phyloP scores from a whole-genome alignment of 2,329 filamentous ascomycete genomes.

The Emmonsiellopsis sp. region DNA sequence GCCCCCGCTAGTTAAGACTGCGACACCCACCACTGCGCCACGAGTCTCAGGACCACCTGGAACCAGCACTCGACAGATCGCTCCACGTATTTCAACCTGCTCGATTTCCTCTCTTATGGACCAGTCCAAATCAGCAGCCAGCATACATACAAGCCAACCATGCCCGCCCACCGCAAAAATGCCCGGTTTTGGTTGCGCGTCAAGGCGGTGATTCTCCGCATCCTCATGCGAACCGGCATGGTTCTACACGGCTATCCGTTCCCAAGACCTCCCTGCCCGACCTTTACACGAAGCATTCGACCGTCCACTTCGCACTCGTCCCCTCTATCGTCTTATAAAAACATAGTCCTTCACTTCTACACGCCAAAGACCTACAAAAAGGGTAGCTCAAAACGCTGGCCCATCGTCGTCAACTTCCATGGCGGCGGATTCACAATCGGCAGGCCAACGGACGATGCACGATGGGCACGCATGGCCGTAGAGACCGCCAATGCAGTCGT shows the following conservation, averaged over 20 bases:
- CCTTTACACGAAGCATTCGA: slow-evolving; percentile 49
- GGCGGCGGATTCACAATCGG: slow-evolving; percentile 56
- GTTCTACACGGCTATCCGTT: slow-evolving; percentile 54
- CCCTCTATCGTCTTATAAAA: slow-evolving; percentile 23
- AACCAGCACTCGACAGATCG: too few species aligned
- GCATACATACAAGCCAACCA: not conserved
- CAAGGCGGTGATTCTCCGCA: slow-evolving; percentile 58
- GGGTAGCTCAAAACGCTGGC: slow-evolving; percentile 36
- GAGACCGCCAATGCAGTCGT: slow-evolving; percentile 49
- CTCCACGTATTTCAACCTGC: too few species aligned
- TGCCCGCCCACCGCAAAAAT: not conserved
- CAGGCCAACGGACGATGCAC: slow-evolving; percentile 50
- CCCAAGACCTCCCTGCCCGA: slow-evolving; percentile 51
- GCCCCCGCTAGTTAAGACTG: too few species aligned
- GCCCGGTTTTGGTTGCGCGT: slow-evolving; percentile 50
- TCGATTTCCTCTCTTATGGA: not conserved
- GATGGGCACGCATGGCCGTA: slow-evolving; percentile 51
- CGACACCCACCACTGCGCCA: too few species aligned
- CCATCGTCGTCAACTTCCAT: slow-evolving; percentile 55
- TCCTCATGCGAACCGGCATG: slow-evolving; percentile 62
- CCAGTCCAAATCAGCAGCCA: not conserved
- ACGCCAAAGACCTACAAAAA: slow-evolving; percentile 38
- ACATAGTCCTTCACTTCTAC: slow-evolving; percentile 48
- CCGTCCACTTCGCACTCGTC: slow-evolving; percentile 36
- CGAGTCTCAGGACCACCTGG: too few species aligned